A percentile compares a stretch with the other conserved stretches of the same genome.
These are phyloP conservation scores for Candida glaebosa DNA, from an alignment of 805 yeast genomes.

Conservation along the genomic window DNA sequence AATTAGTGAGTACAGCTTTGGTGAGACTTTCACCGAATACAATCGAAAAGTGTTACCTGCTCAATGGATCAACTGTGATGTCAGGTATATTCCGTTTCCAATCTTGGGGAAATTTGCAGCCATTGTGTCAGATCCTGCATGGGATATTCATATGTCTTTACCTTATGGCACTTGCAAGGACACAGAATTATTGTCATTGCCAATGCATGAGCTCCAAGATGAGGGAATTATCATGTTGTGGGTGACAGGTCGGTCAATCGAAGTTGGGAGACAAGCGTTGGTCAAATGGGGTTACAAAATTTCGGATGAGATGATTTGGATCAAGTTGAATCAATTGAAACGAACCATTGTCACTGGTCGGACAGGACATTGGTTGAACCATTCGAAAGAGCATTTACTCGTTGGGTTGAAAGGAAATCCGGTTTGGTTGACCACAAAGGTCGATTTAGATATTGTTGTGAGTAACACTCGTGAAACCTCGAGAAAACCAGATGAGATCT, in stretches of 20 bases:
- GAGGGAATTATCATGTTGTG: constrained; percentile 83
- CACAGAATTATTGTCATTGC: constrained; percentile 63
- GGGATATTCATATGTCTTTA: constrained; percentile 91
- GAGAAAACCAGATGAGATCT: constrained; percentile 86
- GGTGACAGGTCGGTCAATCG: constrained; percentile 95
- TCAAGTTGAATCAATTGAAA: constrained; percentile 81
- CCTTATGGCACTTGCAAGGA: constrained; percentile 80
- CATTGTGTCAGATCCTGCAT: constrained; percentile 89
- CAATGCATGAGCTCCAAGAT: constrained; percentile 66
- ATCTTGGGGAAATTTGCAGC: constrained; percentile 77
- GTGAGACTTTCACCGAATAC: constrained; percentile 41
- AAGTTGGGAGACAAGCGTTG: constrained; percentile 76
- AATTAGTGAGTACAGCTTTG: constrained; percentile 36
- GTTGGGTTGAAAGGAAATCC: constrained; percentile 85
- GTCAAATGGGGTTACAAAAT: constrained; percentile 79
- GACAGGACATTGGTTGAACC: constrained; percentile 97
- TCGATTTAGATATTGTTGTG: constrained; percentile 76
- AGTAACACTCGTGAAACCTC: constrained; percentile 85
- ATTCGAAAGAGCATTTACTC: constrained; percentile 85
- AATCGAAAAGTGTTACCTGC: constrained; percentile 45
- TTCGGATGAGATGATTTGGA: constrained; percentile 83
- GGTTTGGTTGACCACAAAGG: constrained; percentile 58
- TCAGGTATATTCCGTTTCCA: constrained; percentile 65
- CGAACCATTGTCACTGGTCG: constrained; percentile 92
- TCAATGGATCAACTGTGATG: constrained; percentile 89